A percentile compares a stretch with the other conserved stretches of the same genome.
phyloP scores from a whole-genome alignment of 495 filamentous ascomycete species.

The Lentithecium fluviatile region DNA sequence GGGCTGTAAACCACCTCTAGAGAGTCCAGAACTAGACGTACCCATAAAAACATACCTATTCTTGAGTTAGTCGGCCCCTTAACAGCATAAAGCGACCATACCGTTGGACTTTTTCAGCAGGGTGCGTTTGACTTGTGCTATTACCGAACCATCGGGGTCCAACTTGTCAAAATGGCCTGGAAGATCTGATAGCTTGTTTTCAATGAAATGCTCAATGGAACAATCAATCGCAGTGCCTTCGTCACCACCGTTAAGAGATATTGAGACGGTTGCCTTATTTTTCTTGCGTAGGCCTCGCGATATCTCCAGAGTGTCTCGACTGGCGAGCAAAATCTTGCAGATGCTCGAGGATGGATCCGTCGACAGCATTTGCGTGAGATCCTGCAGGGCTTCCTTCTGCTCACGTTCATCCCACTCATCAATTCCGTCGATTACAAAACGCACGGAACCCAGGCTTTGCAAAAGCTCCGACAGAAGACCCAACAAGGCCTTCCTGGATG shows the following conservation, averaged over 20 bases:
- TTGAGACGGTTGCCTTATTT: neutral
- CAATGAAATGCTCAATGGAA: neutral
- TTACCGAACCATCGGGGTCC: neutral
- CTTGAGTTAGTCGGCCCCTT: neutral
- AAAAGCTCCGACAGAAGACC: neutral
- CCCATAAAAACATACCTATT: neutral
- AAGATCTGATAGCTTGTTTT: neutral
- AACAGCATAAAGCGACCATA: neutral
- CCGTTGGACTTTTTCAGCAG: neutral
- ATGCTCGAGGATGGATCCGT: neutral
- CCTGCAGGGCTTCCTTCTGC: conserved; percentile 1
- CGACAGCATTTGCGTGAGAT: conserved; percentile 3
- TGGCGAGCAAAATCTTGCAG: conserved; percentile 14
- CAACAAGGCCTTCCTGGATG: conserved; percentile 3
- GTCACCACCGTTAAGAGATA: neutral
- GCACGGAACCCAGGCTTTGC: neutral
- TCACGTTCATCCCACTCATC: conserved; percentile 7
- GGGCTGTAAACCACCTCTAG: neutral
- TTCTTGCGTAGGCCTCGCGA: neutral
- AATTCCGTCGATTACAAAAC: conserved; percentile 18
- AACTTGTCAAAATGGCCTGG: neutral
- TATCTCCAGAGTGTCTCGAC: conserved; percentile 1
- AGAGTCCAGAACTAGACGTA: neutral
- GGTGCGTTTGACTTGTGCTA: neutral
- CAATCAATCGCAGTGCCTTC: neutral